Conservation (phyloP, 441 rosid species). For the California macrophylla region DNA sequence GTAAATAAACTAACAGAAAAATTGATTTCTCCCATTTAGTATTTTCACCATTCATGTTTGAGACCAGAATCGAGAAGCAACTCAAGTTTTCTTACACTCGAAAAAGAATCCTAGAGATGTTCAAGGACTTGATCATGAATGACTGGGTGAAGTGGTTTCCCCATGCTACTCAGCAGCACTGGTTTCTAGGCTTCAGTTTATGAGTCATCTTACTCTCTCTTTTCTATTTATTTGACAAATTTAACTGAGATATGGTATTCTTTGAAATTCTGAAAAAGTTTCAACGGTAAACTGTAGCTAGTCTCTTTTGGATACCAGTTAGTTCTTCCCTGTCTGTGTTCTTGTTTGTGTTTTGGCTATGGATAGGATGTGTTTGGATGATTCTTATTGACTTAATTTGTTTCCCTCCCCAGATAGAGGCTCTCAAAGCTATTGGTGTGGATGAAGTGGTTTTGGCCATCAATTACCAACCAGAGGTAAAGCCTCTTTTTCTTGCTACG, state of each 20-base stretch:
- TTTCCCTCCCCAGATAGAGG: not conserved
- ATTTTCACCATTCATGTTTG: no score
- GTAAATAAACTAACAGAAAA: no score
- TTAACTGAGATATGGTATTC: not conserved
- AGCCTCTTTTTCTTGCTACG: not conserved
- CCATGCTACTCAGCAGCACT: not conserved
- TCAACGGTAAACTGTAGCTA: not conserved
- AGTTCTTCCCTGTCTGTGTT: not conserved
- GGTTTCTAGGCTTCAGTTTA: not conserved
- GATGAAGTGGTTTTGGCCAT: not conserved
- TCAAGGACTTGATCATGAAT: not conserved
- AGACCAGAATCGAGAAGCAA: no score
- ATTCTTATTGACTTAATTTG: not conserved
- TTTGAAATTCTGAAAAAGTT: not conserved
- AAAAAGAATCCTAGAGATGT: not conserved
- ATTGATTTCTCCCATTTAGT: no score
- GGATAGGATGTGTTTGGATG: not conserved
- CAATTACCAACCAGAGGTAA: not conserved
- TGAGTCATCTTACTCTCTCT: not conserved
- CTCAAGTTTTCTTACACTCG: not conserved
- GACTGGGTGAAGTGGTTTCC: not conserved
- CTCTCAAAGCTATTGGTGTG: not conserved
- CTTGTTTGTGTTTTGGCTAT: not conserved
- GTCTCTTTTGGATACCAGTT: not conserved
- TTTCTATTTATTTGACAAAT: not conserved